Evolutionary conservation across 179 eudicot genomes (phyloP), one percentile per base, ranked within the genome.

Genomic region (Silene coronaria): DNA sequence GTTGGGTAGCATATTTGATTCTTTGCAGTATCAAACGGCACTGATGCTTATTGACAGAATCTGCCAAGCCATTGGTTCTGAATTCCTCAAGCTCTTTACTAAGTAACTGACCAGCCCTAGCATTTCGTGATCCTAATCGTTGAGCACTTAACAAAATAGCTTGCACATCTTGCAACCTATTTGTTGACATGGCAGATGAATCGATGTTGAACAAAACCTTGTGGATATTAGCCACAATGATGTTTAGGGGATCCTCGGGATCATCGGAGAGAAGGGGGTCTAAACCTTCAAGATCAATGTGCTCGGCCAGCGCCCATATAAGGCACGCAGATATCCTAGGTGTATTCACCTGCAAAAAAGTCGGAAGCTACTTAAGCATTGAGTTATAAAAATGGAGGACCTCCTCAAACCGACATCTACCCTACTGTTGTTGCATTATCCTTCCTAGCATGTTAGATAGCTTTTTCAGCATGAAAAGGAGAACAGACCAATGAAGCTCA

Each of bases 211-310:
- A 89, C 75, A 95, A 81, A 80, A 92, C 95, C 88, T 95, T 95
- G 81, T 85, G 97, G 76, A 95, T 89, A 85, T 95, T 89, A 51
- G 97, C 76, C 73, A 91, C 77, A 60, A 95, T 89, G 71, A 92
- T 92, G 81, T 95, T 95, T 62, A 95, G 83, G 1, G 96, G 83
- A 78, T 95, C 99, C 55, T 95, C 97, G 34, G 99, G 99, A 71
- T 95, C 99, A 88, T 95, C 99, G 58, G 97, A 90, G 53, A 95
- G 91, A 78, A 92, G 97, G 19, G 99, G 99, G 75, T 95, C 97
- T 82, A 92, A 77, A 70, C 97, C 99, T 86, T 95, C 97, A 80
- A 95, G 84, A 85, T 95, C 92, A 76, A 95, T 89, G 80, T 95
- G 99, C 84, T 95, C 97, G 24, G 97, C 82, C 63, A 95, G 86